Conservation (phyloP, 148 eudicot species). For the Pouteria glomerata region DNA sequence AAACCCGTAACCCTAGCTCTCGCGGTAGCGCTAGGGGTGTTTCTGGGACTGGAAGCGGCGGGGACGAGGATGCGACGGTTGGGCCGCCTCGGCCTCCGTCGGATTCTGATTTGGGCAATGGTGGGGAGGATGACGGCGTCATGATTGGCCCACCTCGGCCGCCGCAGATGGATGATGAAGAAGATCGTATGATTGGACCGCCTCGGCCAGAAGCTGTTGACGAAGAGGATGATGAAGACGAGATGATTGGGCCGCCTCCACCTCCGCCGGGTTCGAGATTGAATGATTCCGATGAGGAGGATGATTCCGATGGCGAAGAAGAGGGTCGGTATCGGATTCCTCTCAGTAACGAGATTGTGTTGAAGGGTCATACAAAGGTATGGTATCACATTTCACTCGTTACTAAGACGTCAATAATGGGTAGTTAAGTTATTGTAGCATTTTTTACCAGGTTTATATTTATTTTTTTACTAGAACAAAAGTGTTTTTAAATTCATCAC, state of each 20-base stretch:
- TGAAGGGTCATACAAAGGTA: constrained; percentile 94
- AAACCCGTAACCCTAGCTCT: constrained; percentile 35
- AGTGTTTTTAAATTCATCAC: not conserved
- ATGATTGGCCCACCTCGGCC: constrained; percentile 31
- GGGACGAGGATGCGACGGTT: constrained; percentile 12
- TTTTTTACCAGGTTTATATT: too few species aligned
- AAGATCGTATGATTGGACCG: constrained; percentile 27
- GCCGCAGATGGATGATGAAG: constrained; percentile 24
- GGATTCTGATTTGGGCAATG: not conserved
- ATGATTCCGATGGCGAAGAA: constrained; percentile 31
- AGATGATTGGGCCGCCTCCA: constrained; percentile 52
- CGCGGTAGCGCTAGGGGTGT: constrained; percentile 5
- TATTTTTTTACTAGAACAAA: too few species aligned
- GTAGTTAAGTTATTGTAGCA: not conserved
- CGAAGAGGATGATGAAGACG: constrained; percentile 18
- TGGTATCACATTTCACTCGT: not conserved
- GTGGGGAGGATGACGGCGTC: constrained; percentile 28
- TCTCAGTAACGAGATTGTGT: constrained; percentile 77
- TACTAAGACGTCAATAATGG: too few species aligned
- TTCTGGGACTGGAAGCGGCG: constrained; percentile 5
- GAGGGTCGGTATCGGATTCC: constrained; percentile 49
- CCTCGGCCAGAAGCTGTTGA: constrained; percentile 21
- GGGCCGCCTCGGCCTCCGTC: constrained; percentile 42
- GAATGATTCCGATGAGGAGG: constrained; percentile 46
- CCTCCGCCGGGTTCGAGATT: constrained; percentile 28